Evolutionary conservation across 2,329 filamentous ascomycete genomes (phyloP).

Genomic region (Pleomassaria siparia): DNA sequence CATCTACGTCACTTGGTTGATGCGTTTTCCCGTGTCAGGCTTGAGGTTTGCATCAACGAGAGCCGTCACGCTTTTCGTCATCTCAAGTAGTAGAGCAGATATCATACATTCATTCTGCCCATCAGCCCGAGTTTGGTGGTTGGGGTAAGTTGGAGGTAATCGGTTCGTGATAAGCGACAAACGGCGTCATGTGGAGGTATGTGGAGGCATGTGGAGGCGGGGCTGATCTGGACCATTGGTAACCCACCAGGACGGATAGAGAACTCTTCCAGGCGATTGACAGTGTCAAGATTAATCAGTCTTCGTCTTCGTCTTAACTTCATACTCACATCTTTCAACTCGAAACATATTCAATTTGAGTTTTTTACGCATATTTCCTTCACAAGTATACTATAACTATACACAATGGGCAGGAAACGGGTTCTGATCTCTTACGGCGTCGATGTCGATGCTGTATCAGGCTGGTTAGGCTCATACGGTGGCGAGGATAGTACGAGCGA

Average conservation of each 20-base stretch:
- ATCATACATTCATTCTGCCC: too few relatives aligned
- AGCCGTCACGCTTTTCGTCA: too few relatives aligned
- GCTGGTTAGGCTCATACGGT: conserved; percentile 75
- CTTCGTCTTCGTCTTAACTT: too few relatives aligned
- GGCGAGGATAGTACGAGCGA: conserved; percentile 72
- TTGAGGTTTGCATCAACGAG: too few relatives aligned
- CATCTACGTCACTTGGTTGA: background rate
- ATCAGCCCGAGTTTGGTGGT: conserved; percentile 3
- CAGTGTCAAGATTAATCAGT: too few relatives aligned
- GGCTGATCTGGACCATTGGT: too few relatives aligned
- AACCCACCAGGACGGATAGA: too few relatives aligned
- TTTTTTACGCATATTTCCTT: too few relatives aligned
- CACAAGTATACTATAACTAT: background rate
- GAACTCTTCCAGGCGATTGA: too few relatives aligned
- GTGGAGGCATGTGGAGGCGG: background rate
- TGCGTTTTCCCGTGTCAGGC: conserved; percentile 6
- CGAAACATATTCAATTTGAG: too few relatives aligned
- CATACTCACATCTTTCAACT: background rate
- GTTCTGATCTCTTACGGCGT: conserved; percentile 65
- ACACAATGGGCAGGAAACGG: conserved; percentile 53
- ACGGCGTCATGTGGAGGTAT: background rate
- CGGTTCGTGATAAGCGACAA: background rate
- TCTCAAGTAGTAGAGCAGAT: too few relatives aligned
- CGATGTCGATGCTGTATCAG: conserved; percentile 63
- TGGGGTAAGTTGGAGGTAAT: conserved; percentile 7